Percentiles rank a stretch among this genome's conserved stretches.
Conservation (phyloP, 805 yeast genomes). For the Ogataea polymorpha region DNA sequence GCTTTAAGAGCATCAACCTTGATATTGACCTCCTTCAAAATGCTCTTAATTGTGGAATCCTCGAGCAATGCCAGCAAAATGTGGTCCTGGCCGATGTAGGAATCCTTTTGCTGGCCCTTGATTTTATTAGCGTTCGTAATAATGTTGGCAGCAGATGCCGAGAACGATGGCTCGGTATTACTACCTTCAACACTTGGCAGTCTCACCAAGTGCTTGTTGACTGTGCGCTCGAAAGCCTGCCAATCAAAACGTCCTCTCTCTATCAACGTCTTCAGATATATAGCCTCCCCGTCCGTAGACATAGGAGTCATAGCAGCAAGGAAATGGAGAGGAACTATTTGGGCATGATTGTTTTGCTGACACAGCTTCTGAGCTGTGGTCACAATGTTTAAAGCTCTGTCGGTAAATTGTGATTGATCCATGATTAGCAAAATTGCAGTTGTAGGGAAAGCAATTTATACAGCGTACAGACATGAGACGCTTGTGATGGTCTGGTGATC, state of each 20-base stretch:
- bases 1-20: slow-evolving; percentile 70
- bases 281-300: slow-evolving; percentile 49
- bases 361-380: slow-evolving; percentile 81
- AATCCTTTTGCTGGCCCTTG: slow-evolving; percentile 84
- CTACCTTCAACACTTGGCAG: slow-evolving; percentile 88
- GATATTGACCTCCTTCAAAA: slow-evolving; percentile 70
- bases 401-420: slow-evolving; percentile 84
- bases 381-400: slow-evolving; percentile 81
- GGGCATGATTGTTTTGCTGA: slow-evolving; percentile 78
- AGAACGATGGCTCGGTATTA: slow-evolving; percentile 74
- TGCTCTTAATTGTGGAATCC: slow-evolving; percentile 63
- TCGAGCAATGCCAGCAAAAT: slow-evolving; percentile 79
- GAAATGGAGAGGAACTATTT: slow-evolving; percentile 82
- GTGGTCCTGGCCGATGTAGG: slow-evolving; percentile 93
- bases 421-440: slow-evolving; percentile 25
- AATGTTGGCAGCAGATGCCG: slow-evolving; percentile 73
- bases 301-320: slow-evolving; percentile 85
- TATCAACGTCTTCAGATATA: slow-evolving; percentile 75
- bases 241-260: slow-evolving; percentile 90
- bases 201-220: slow-evolving; percentile 78
- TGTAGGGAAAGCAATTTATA: not conserved
- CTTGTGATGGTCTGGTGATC: not conserved
- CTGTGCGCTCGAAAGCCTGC: slow-evolving; percentile 70
- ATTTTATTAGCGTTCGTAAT: slow-evolving; percentile 72
- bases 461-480: not conserved